These are phyloP conservation scores for Colletotrichum zoysiae DNA, from an alignment of 2,329 filamentous ascomycete species.

Conservation along the genomic window DNA sequence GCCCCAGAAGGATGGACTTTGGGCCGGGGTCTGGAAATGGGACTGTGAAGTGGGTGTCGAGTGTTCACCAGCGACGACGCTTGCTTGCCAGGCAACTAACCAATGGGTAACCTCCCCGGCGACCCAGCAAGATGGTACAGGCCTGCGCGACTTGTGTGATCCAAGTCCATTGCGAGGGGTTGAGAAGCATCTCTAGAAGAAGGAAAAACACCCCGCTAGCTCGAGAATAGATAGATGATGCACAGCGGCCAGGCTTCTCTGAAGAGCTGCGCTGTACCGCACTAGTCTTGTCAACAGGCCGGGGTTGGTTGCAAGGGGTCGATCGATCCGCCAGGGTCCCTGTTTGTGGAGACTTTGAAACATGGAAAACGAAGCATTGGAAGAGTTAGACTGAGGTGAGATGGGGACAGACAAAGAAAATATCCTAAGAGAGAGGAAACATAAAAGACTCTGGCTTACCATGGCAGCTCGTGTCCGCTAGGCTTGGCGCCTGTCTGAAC, in stretches of 20 bases:
- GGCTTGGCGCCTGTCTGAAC: slow-evolving; percentile 31
- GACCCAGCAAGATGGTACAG: slow-evolving; percentile 34
- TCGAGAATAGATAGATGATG: slow-evolving; percentile 4
- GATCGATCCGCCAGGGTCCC: slow-evolving; percentile 31
- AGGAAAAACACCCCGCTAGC: slow-evolving; percentile 17
- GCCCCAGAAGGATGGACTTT: slow-evolving; percentile 4
- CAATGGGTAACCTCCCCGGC: slow-evolving; percentile 37
- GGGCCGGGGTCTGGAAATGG: background rate
- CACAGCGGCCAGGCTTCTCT: slow-evolving; percentile 8
- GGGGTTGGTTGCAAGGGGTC: slow-evolving; percentile 35
- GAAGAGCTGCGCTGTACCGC: slow-evolving; percentile 21
- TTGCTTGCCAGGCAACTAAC: slow-evolving; percentile 19
- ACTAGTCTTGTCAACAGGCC: background rate
- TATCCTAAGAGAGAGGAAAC: slow-evolving; percentile 13
- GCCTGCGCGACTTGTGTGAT: slow-evolving; percentile 31
- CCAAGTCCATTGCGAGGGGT: slow-evolving; percentile 15
- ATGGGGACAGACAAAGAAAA: slow-evolving; percentile 35
- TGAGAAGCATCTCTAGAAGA: slow-evolving; percentile 35
- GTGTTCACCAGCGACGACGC: slow-evolving; percentile 20
- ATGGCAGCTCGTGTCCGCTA: slow-evolving; percentile 21
- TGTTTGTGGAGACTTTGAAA: slow-evolving; percentile 37
- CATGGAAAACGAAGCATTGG: slow-evolving; percentile 33
- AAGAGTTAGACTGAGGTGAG: slow-evolving; percentile 17
- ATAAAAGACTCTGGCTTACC: slow-evolving; percentile 19
- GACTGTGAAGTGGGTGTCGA: slow-evolving; percentile 24